Conservation (phyloP, 768 basidiomycete genomes). For the Lanmaoa pseudosensibilis region DNA sequence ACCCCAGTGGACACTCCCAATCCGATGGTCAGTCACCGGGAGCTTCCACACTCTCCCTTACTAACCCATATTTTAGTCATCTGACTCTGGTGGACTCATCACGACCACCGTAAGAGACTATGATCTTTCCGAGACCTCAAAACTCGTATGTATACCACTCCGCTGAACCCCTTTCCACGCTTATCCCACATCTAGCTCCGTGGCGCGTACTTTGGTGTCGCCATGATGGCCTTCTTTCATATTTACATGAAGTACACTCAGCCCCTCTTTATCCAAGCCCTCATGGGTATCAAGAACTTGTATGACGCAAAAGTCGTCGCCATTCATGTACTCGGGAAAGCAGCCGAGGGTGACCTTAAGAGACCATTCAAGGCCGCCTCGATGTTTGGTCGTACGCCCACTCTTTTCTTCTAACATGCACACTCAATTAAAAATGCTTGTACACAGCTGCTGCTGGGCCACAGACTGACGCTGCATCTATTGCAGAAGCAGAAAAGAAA, state of each 20-base stretch:
- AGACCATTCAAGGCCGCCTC: conserved; percentile 82
- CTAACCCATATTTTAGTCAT: conserved; percentile 40
- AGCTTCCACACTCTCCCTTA: not conserved
- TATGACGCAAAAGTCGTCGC: conserved; percentile 87
- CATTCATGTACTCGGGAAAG: conserved; percentile 78
- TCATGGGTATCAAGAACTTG: conserved; percentile 92
- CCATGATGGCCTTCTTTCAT: conserved; percentile 93
- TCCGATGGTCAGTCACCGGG: conserved; percentile 60
- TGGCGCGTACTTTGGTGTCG: conserved; percentile 68
- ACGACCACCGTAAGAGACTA: conserved; percentile 95
- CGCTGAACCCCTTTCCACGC: not conserved
- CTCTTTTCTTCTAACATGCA: not conserved
- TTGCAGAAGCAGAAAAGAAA: conserved; percentile 88
- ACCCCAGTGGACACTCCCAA: conserved; percentile 67
- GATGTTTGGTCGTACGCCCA: conserved; percentile 65
- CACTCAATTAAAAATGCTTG: not conserved
- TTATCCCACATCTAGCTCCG: conserved; percentile 48
- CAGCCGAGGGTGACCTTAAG: conserved; percentile 83
- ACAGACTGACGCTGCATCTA: conserved; percentile 80
- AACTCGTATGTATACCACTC: conserved; percentile 56
- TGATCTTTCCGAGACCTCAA: conserved; percentile 84
- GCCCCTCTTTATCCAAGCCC: conserved; percentile 90
- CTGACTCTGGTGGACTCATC: conserved; percentile 69
- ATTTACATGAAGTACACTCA: conserved; percentile 94
- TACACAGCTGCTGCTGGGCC: conserved; percentile 57